Base-by-base conservation (phyloP, 1,139 yeast genomes). In the Wickerhamomyces sp. region DNA sequence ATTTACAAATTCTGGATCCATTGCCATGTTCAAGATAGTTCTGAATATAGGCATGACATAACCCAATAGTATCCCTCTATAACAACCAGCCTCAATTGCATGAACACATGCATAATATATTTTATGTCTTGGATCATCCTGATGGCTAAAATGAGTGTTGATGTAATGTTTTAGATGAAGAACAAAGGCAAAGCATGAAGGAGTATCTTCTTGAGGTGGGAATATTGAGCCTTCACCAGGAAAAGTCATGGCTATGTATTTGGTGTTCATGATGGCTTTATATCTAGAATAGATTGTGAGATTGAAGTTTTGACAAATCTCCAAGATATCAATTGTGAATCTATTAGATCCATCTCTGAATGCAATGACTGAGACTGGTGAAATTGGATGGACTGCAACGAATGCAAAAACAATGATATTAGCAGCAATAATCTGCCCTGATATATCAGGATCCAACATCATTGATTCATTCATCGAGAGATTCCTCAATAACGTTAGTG, bases 41-140 rank as follows among this genome's bases (percentile, higher is more conserved):
- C 54, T 46, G 11, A 52, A 48, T 3, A 52, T 41, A 3, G 60
- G 60, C 7, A 53, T 32, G 11, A 52, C 50, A 37, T 55, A 55
- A 9, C 54, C 52, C 9, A 49, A 36, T 18, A 41, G 40, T 13
- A 45, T 15, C 1, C 57, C 49, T 14, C 53, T 47, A 38, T 45
- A 53, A 39, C 54, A 47, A 2, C 53, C 46, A 2, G 46, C 27
- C 27, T 55, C 57, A 34, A 57, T 34, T 5, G 47, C 46, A 4
- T 38, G 35, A 2, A 56, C 31, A 1, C 50, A 50, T 4, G 27
- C 32, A 8, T 35, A 39, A 34, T 50, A 56, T 2, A 43, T 40
- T 2, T 36, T 13, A 27, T 39, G 36, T 13, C 43, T 27, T 2
- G 29, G 29, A 32, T 48, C 43, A 32, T 48, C 43, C 5, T 33